phyloP scores from a whole-genome alignment of 1,139 yeast genomes.

The Taphrina betulina region DNA sequence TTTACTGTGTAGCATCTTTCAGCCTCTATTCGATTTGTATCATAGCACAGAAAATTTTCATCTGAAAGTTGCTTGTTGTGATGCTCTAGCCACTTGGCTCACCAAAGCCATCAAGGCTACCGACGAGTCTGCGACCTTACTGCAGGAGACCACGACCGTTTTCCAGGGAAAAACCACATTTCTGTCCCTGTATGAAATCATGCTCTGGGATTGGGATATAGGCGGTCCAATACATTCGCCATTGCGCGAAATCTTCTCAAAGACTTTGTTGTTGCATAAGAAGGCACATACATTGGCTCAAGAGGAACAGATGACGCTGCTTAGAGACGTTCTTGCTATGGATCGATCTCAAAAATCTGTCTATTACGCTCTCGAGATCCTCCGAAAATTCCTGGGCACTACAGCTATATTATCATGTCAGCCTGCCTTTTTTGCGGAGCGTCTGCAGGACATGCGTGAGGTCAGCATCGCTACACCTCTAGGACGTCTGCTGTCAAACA shows the following conservation, averaged over 20 bases:
- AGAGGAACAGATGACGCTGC: background rate
- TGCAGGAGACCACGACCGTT: too few species aligned
- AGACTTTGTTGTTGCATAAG: slow-evolving; percentile 18
- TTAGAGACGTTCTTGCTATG: slow-evolving; percentile 9
- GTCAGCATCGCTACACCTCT: slow-evolving; percentile 24
- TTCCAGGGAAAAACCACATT: too few species aligned
- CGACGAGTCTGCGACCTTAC: too few species aligned
- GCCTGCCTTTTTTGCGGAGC: slow-evolving; percentile 13
- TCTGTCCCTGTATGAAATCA: slow-evolving; percentile 13
- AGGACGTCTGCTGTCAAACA: slow-evolving; percentile 16
- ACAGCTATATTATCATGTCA: slow-evolving; percentile 5
- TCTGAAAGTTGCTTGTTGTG: slow-evolving; percentile 17
- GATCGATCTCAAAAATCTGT: slow-evolving; percentile 25
- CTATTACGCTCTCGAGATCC: slow-evolving; percentile 25
- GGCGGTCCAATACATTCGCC: slow-evolving; percentile 20
- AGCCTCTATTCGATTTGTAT: too few species aligned
- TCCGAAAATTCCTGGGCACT: slow-evolving; percentile 15
- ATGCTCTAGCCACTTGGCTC: slow-evolving; percentile 25
- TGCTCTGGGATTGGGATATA: slow-evolving; percentile 25
- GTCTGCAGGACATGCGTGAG: slow-evolving; percentile 23
- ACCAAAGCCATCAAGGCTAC: slow-evolving; percentile 12
- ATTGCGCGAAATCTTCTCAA: slow-evolving; percentile 19
- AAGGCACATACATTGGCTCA: background rate
- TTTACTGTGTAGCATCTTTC: too few species aligned
- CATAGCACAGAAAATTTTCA: slow-evolving; percentile 6